Evolutionary conservation across 371 early-diverging fungal species (phyloP), one percentile per base, ranked within the genome.

Genomic region (Haplosporangium sp.): DNA sequence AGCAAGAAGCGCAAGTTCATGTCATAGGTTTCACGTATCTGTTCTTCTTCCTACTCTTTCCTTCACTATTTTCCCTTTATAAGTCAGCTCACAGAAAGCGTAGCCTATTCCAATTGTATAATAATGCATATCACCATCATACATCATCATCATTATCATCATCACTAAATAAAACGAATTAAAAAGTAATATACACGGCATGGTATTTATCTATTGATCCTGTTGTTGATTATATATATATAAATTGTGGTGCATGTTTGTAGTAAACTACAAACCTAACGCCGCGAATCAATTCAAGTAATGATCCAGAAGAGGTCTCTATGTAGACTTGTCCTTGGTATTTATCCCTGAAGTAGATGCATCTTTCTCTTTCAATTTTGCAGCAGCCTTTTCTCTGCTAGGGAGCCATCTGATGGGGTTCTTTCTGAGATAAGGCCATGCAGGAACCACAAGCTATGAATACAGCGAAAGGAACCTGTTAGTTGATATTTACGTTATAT

Each of bases 1-100:
- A 84, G 75, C 65, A 79, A 82, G 82, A 79, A 74, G 82, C 72
- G 82, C 67, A 83, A 84, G 63, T 85, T 85, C 66, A 81, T 81
- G 81, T 81, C 83, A 8, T 82, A 72, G 40, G 38, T 20, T 59
- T 13, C 17, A n/a, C 0, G 48, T 48, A 17, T 48, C 48, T 17
- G 11, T 48, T 48, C 59, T 11, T 48, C 39, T 20, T n/a, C 27
- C 27, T 27, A 27, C 27, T 27, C 27, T 27, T 27, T 27, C 27
- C 27, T 27, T 27, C 27, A 27, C 27, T 59, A 68, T 42, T 48
- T 56, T 15, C 5, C 15, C 7, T 60, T 44, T 58, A 20, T 53
- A 48, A 17, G 48, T 17, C 17, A 48, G 48, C 17, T 48, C 17
- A 13, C 48, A 48, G 17, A 10, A 17, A 48, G 48, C 27, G 7